Conservation (phyloP, 441 rosid species). For the Brassica hybrid region DNA sequence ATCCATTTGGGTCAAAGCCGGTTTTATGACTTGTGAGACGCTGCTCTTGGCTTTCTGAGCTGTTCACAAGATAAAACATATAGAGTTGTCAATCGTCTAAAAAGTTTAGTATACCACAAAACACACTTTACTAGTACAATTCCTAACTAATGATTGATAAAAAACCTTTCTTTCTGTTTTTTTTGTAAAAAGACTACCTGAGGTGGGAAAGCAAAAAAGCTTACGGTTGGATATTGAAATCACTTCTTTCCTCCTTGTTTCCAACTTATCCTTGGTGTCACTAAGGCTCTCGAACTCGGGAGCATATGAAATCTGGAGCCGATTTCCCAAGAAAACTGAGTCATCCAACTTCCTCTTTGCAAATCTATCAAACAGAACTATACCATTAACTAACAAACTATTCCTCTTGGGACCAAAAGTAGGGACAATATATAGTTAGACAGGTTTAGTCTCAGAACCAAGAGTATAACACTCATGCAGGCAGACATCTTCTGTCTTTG, state of each 20-base stretch:
- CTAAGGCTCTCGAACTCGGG: conserved; percentile 71
- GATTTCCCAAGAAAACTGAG: conserved; percentile 74
- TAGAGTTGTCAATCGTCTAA: not conserved
- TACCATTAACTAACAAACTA: not conserved
- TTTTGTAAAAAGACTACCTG: not conserved
- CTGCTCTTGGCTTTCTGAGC: conserved; percentile 22
- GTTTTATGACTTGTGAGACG: conserved; percentile 40
- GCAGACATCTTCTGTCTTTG: too few relatives aligned
- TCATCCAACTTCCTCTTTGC: conserved; percentile 92
- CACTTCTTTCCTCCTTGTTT: conserved; percentile 79
- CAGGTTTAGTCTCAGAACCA: too few relatives aligned
- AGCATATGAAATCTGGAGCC: conserved; percentile 77
- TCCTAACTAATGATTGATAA: not conserved
- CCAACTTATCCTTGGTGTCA: conserved; percentile 83
- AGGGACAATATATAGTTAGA: not conserved
- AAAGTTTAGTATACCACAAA: not conserved
- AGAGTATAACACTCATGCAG: too few relatives aligned
- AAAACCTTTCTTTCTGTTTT: too few relatives aligned
- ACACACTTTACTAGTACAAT: not conserved
- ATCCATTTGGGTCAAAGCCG: conserved; percentile 17
- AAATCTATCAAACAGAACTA: conserved; percentile 54
- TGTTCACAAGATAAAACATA: conserved; percentile 23
- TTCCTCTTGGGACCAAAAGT: not conserved
- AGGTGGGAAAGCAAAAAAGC: conserved; percentile 33
- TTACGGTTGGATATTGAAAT: conserved; percentile 65